phyloP scores from a whole-genome alignment of 1,284 basidiomycete species.

The Xerocomus minutiporus region DNA sequence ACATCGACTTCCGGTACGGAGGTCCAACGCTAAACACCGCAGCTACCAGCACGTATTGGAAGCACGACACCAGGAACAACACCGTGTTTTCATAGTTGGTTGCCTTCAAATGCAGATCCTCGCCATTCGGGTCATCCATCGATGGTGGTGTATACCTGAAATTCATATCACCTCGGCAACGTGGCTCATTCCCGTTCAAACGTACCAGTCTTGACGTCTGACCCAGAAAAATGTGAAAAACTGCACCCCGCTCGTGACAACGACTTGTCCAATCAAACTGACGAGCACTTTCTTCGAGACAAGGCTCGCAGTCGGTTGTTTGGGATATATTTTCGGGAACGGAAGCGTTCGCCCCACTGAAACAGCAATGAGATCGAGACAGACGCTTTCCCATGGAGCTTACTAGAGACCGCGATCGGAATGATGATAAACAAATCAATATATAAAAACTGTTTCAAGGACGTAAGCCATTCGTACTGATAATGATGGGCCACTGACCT shows the following conservation, averaged over 20 bases:
- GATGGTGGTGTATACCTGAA: constrained; percentile 59
- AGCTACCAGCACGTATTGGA: constrained; percentile 97
- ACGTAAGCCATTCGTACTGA: constrained; percentile 7
- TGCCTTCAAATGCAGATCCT: constrained; percentile 80
- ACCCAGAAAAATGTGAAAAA: constrained; percentile 90
- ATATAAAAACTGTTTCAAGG: constrained; percentile 75
- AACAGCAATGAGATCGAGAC: constrained; percentile 12
- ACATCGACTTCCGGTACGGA: constrained; percentile 92
- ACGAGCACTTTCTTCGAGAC: constrained; percentile 95
- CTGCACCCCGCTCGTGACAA: constrained; percentile 83
- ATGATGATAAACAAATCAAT: constrained; percentile 98
- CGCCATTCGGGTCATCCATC: constrained; percentile 45
- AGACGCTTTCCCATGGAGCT: constrained; percentile 30
- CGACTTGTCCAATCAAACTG: constrained; percentile 90
- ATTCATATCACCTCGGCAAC: constrained; percentile 3
- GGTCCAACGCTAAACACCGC: constrained; percentile 97
- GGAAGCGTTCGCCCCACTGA: constrained; percentile 93
- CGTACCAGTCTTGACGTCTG: constrained; percentile 75
- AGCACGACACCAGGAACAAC: constrained; percentile 92
- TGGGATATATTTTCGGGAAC: constrained; percentile 81
- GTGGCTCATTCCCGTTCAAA: neutral
- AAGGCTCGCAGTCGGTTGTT: constrained; percentile 92
- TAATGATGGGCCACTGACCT: constrained; percentile 49
- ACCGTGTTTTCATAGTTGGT: constrained; percentile 92
- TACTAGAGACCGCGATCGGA: constrained; percentile 92